Percentiles rank a stretch among this genome's conserved stretches.
Conservation (phyloP, 495 filamentous ascomycete species). For the Penicillium ochrochloron region DNA sequence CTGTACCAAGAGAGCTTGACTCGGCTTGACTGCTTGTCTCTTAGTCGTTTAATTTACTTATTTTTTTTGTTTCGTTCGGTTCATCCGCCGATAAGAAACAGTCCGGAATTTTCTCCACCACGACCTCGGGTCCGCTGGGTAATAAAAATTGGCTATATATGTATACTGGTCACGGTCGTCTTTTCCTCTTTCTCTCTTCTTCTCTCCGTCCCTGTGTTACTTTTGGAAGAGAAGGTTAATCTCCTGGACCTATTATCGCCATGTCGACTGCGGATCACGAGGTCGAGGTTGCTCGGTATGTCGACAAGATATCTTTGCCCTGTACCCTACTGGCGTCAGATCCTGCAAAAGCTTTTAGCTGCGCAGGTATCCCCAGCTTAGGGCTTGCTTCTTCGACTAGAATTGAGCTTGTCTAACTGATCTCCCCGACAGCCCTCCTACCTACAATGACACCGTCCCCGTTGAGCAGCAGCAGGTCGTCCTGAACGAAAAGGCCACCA, state of each 20-base stretch:
- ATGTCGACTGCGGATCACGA: slow-evolving; percentile 43
- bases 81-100: slow-evolving; percentile 29
- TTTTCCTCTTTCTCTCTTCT: slow-evolving; percentile 11
- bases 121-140: slow-evolving; percentile 23
- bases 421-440: slow-evolving; percentile 7
- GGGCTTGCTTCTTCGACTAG: not conserved
- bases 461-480: slow-evolving; percentile 31
- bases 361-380: not conserved
- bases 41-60: slow-evolving; percentile 15
- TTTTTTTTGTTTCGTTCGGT: slow-evolving; percentile 21
- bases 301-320: slow-evolving; percentile 9
- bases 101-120: slow-evolving; percentile 19
- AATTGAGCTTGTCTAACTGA: not conserved
- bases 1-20: slow-evolving; percentile 12
- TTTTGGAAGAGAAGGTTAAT: slow-evolving; percentile 20
- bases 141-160: slow-evolving; percentile 32
- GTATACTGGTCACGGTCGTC: slow-evolving; percentile 19
- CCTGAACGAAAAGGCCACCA: slow-evolving; percentile 34
- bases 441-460: slow-evolving; percentile 21
- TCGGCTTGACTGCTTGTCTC: not conserved
- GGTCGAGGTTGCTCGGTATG: slow-evolving; percentile 45
- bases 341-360: not conserved
- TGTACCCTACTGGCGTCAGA: not conserved
- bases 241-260: slow-evolving; percentile 19
- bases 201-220: slow-evolving; percentile 13